phyloP scores from a whole-genome alignment of 768 basidiomycete species.

The Lentinula edodes region DNA sequence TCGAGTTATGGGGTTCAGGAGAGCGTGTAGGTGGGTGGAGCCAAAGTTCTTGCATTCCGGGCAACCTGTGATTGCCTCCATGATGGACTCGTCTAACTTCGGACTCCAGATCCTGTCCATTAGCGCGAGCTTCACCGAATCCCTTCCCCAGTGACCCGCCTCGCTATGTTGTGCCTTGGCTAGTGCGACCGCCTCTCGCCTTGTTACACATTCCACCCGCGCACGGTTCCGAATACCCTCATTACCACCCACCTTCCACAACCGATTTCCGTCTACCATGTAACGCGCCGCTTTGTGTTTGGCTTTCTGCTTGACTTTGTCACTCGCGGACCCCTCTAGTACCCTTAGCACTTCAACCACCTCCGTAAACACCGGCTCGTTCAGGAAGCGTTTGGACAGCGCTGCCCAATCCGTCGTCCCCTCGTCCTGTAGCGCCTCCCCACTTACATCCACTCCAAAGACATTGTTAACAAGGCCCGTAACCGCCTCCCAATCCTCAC shows the following conservation, averaged over 20 bases:
- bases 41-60: conserved; percentile 1
- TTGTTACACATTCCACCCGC: not conserved
- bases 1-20: conserved; percentile 25
- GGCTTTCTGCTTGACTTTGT: conserved; percentile 6
- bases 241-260: conserved; percentile 14
- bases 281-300: conserved; percentile 12
- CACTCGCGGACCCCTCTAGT: not conserved
- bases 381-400: not conserved
- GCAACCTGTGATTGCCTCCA: conserved; percentile 17
- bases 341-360: not conserved
- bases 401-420: not conserved
- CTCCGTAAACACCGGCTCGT: not conserved
- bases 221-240: not conserved
- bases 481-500: too few species aligned
- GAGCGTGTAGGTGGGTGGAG: conserved; percentile 10
- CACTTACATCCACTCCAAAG: conserved; percentile 8
- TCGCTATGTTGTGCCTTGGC: not conserved
- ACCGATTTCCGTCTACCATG: conserved; percentile 15
- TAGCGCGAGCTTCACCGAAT: too few species aligned
- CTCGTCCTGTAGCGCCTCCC: not conserved
- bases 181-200: conserved; percentile 13
- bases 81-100: conserved; percentile 18
- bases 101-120: conserved; percentile 4
- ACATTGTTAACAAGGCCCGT: too few species aligned
- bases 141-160: conserved; percentile 9